Evolutionary conservation across 2,329 filamentous ascomycete species (phyloP).

Genomic region (Fusarium goolgardi): DNA sequence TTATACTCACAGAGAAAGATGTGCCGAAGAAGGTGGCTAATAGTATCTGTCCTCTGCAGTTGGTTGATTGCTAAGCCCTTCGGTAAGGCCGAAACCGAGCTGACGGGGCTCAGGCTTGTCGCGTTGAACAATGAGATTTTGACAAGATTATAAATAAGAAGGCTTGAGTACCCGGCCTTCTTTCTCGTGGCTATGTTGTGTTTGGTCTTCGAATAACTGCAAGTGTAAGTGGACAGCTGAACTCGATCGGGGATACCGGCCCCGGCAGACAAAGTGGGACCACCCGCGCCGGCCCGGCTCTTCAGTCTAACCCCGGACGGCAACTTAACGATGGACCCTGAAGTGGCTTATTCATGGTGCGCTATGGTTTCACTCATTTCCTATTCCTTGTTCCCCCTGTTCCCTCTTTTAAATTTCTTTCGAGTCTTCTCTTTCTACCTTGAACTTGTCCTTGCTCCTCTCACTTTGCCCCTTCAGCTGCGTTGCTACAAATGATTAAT

Average conservation of each 20-base stretch:
- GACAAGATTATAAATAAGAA: constrained; percentile 3
- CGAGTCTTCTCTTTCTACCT: neutral
- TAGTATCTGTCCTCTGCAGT: neutral
- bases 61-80: constrained; percentile 7
- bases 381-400: neutral
- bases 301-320: neutral
- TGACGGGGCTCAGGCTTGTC: constrained; percentile 2
- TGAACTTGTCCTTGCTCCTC: neutral
- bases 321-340: neutral
- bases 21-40: neutral
- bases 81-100: neutral
- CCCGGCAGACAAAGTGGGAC: neutral
- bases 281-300: neutral
- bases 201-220: neutral
- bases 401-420: neutral
- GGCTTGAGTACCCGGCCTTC: neutral
- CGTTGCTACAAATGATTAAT: neutral
- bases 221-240: neutral
- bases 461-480: neutral
- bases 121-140: neutral
- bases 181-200: neutral
- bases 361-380: constrained; percentile 6
- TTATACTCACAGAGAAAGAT: neutral
- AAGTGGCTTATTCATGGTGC: constrained; percentile 11
- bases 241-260: neutral